These are phyloP conservation scores for Trichoderma sp. DNA, from an alignment of 2,329 filamentous ascomycete species.

Conservation along the genomic window DNA sequence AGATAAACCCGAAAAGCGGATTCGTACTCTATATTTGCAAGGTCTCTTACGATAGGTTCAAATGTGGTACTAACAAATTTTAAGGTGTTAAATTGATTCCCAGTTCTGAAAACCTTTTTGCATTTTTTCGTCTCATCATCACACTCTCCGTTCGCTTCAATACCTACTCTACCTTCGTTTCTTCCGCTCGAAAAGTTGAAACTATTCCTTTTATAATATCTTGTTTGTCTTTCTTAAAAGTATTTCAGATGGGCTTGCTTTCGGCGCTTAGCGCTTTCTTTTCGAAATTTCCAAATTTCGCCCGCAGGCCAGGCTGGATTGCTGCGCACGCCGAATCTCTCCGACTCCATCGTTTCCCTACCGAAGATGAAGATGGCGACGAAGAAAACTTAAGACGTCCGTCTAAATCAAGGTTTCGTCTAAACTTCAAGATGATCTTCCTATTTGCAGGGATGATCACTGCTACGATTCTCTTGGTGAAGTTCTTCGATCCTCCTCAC, in stretches of 20 bases:
- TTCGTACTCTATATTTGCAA: background rate
- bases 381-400: background rate
- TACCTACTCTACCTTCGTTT: background rate
- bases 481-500: background rate
- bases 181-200: background rate
- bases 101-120: background rate
- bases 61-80: background rate
- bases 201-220: background rate
- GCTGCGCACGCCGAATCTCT: background rate
- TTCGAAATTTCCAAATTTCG: background rate
- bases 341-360: background rate
- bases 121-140: background rate
- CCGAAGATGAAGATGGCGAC: background rate
- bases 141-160: background rate
- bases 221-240: background rate
- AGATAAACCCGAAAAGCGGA: background rate
- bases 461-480: background rate
- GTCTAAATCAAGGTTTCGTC: background rate
- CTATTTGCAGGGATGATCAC: background rate
- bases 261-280: background rate
- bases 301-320: conserved; percentile 3
- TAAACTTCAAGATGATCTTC: background rate
- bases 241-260: background rate
- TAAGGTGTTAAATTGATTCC: background rate
- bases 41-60: background rate